Base-by-base conservation (phyloP, 2,329 filamentous ascomycete genomes). In the Emericellopsis cladophorae region DNA sequence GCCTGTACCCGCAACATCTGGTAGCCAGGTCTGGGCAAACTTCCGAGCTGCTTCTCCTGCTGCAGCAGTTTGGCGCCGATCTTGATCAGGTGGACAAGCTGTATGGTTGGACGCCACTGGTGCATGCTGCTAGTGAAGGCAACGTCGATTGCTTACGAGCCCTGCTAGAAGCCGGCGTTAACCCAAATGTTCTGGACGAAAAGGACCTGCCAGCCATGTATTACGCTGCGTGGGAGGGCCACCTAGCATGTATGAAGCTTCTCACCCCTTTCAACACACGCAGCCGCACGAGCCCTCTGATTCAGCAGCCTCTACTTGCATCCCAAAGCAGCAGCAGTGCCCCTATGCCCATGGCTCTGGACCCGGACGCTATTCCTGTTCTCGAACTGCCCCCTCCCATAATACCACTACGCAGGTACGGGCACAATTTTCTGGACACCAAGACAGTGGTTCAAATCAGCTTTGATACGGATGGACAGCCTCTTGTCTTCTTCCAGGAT, bases 161-260 rank as follows among this genome's bases (percentile, higher is more conserved):
- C 2, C 70, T 98, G 4, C 69, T 98, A 10, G 77, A 87, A 40
- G 77, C 84, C 46, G 82, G 84, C 7, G 89, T 83, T 4, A 78
- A 93, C 51, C 75, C 83, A 1, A 81, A 80, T 48, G 84, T 88
- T 41, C 65, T 86, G 35, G 92, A 98, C 54, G 92, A 98, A 62
- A 98, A 96, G 56, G 82, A 80, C 14, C 72, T 96, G 4, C 87
- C 89, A 2, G 89, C 92, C 23, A 88, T 96, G 80, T 98, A 98
- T 61, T 98, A 98, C 60, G 92, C 92, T 12, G 90, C 88, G 0
- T 98, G 92, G 92, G 92, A 98, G 64, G 92, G 92, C 0, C 86
- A 96, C 56, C 65, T 96, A 41, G 83, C 90, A 53, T 96, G 92
- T 64, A 95, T 98, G 84, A 81, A 82, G 53, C 71, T 95, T 7